These are phyloP conservation scores for Agaricus sinodeliciosus DNA, from an alignment of 768 basidiomycete genomes.

Conservation along the genomic window DNA sequence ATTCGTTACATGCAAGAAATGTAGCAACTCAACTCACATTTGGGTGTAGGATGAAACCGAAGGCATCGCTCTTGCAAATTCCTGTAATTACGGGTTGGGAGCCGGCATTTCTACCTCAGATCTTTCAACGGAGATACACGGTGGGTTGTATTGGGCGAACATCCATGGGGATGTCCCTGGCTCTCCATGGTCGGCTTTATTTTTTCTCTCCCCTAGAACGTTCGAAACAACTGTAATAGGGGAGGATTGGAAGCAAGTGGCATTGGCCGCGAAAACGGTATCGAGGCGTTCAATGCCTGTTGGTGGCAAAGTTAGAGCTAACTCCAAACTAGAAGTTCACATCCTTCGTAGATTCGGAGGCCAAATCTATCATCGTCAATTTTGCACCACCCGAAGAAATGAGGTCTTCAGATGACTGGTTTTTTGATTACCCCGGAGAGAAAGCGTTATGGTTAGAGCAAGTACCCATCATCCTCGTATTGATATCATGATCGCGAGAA, in stretches of 20 bases:
- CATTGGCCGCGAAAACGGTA: conserved; percentile 79
- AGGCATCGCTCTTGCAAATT: conserved; percentile 65
- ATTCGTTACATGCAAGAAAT: conserved; percentile 11
- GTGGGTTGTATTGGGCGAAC: conserved; percentile 84
- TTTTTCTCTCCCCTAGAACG: no score
- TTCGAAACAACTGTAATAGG: conserved; percentile 31
- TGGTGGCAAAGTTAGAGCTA: conserved; percentile 20
- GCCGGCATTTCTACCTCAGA: conserved; percentile 77
- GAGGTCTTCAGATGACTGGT: conserved; percentile 68
- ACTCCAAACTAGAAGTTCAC: neutral
- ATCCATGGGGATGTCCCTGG: conserved; percentile 88
- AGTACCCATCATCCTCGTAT: no score
- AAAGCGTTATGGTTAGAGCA: conserved; percentile 59
- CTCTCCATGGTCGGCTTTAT: conserved; percentile 64
- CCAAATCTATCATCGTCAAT: conserved; percentile 76
- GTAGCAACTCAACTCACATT: neutral
- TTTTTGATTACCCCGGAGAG: conserved; percentile 47
- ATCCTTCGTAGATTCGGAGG: conserved; percentile 60
- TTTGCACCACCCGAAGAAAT: conserved; percentile 57
- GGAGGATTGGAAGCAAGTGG: conserved; percentile 90
- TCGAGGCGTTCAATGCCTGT: conserved; percentile 79
- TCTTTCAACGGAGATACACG: conserved; percentile 59
- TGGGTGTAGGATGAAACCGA: conserved; percentile 48
- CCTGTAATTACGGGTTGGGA: conserved; percentile 74
- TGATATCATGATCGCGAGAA: no score